phyloP scores from a whole-genome alignment of 2,329 filamentous ascomycete species.

The Hymenoscyphus fructigenus region DNA sequence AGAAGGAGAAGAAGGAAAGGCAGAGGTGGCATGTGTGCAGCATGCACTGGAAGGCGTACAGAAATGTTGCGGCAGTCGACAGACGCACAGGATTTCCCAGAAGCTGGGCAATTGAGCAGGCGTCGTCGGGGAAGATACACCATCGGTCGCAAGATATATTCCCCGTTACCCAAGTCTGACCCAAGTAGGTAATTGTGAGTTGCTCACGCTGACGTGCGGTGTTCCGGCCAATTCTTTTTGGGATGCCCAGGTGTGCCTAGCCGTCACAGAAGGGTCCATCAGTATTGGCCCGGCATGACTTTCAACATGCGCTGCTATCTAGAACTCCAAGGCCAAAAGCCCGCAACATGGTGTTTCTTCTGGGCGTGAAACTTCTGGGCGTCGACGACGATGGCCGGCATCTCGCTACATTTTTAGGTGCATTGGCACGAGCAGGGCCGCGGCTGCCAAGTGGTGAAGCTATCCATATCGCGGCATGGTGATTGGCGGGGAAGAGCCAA shows the following conservation, averaged over 20 bases:
- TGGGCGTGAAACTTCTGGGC: slow-evolving; percentile 7
- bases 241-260: slow-evolving; percentile 10
- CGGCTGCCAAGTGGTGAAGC: background rate
- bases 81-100: background rate
- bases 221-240: background rate
- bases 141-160: background rate
- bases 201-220: background rate
- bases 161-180: background rate
- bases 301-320: background rate
- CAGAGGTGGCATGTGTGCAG: background rate
- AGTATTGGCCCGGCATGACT: background rate
- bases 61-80: too few relatives aligned
- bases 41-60: background rate
- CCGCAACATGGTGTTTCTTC: background rate
- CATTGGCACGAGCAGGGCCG: background rate
- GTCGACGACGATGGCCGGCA: background rate
- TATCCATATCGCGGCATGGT: slow-evolving; percentile 6
- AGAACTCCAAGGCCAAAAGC: background rate
- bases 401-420: background rate
- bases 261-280: background rate
- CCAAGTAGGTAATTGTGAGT: background rate
- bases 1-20: background rate
- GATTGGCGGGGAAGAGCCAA: slow-evolving; percentile 2
- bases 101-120: background rate
- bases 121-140: background rate